Evolutionary conservation across 371 early-diverging fungal genomes (phyloP).

Genomic region (Zancudomyces culisetae): DNA sequence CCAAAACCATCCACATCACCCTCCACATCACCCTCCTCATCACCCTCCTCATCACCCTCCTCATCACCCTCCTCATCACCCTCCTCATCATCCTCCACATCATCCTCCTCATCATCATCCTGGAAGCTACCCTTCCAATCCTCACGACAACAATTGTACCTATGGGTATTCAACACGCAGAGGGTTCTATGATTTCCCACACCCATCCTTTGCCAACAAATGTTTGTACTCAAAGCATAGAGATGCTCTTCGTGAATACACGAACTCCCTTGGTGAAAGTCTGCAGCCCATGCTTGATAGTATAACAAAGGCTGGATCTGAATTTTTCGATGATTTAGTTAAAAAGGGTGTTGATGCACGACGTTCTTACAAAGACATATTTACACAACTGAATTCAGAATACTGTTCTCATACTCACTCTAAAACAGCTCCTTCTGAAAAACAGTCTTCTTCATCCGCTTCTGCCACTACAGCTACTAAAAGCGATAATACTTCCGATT

Average conservation of each 20-base stretch:
- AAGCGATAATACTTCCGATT: no score
- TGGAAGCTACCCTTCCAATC: no score
- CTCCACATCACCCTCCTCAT: background rate
- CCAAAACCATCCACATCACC: background rate
- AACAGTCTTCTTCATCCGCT: background rate
- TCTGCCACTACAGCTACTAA: background rate
- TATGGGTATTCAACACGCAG: no score
- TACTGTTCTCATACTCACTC: no score
- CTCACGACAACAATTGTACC: no score
- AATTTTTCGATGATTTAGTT: constrained; percentile 1
- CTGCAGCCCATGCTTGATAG: constrained; percentile 1
- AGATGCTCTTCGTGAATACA: constrained; percentile 1
- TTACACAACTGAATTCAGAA: no score
- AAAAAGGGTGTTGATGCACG: constrained; percentile 1
- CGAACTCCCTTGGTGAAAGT: background rate
- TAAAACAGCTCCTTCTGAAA: no score
- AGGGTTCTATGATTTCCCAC: no score
- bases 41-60: background rate
- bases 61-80: background rate
- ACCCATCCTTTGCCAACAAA: background rate
- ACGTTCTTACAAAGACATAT: background rate
- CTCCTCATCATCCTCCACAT: background rate
- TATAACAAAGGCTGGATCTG: background rate
- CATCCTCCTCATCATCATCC: background rate
- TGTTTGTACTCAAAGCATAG: background rate